A percentile compares a stretch with the other conserved stretches of the same genome.
These are phyloP conservation scores for Trypanosoma scelopori DNA, from an alignment of 208 protist genomes.

Conservation along the genomic window DNA sequence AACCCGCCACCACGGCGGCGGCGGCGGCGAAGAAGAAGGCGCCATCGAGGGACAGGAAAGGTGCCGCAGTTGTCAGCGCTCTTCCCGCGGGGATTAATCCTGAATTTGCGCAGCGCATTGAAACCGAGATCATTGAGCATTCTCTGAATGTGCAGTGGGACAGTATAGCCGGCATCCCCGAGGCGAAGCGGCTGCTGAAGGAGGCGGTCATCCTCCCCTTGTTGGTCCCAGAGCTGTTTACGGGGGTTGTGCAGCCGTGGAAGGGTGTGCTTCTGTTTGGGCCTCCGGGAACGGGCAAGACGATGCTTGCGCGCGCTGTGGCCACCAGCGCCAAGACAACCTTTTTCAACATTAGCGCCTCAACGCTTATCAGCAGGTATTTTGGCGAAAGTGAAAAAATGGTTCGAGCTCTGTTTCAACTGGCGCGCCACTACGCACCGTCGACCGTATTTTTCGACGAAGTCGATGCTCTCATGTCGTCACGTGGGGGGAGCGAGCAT, in stretches of 20 bases:
- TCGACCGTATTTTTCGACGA: slow-evolving; percentile 96
- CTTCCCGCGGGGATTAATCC: slow-evolving; percentile 27
- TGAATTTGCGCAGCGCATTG: slow-evolving; percentile 59
- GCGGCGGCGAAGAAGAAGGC: no score
- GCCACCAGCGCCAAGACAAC: slow-evolving; percentile 84
- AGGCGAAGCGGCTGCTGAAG: slow-evolving; percentile 76
- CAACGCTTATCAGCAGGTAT: slow-evolving; percentile 88
- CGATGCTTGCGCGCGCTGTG: slow-evolving; percentile 97
- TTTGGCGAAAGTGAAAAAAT: slow-evolving; percentile 93
- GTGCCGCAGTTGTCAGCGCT: neutral
- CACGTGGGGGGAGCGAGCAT: slow-evolving; percentile 60
- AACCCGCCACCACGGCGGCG: no score
- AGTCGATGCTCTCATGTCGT: slow-evolving; percentile 62
- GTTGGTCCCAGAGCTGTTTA: slow-evolving; percentile 74
- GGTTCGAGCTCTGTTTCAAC: slow-evolving; percentile 87
- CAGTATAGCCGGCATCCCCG: slow-evolving; percentile 67
- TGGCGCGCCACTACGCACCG: slow-evolving; percentile 85
- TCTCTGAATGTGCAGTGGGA: slow-evolving; percentile 61
- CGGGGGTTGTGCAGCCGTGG: slow-evolving; percentile 72
- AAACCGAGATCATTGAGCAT: slow-evolving; percentile 65
- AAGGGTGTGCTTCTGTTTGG: slow-evolving; percentile 99
- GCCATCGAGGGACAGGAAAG: slow-evolving; percentile 3
- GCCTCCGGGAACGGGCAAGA: slow-evolving; percentile 99
- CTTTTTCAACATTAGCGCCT: slow-evolving; percentile 94
- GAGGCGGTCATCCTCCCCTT: slow-evolving; percentile 80